phyloP scores from a whole-genome alignment of 768 basidiomycete species.

The Paxillus involutus region DNA sequence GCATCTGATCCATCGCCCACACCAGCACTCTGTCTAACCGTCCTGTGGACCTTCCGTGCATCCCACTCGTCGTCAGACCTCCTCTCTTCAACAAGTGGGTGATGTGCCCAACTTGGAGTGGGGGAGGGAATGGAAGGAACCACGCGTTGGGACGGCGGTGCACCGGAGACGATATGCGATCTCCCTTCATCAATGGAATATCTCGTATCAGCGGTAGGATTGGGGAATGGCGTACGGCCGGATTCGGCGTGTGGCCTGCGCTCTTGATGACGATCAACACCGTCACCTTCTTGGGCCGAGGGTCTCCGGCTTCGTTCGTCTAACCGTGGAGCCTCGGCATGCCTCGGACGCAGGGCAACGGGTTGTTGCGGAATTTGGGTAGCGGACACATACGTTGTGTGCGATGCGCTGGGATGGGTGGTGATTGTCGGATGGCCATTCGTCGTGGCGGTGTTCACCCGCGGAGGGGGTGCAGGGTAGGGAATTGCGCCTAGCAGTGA shows the following conservation, averaged over 20 bases:
- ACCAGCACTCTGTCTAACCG: slow-evolving; percentile 9
- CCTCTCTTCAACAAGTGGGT: slow-evolving; percentile 28
- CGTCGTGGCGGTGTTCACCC: slow-evolving; percentile 7
- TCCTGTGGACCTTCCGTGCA: not conserved
- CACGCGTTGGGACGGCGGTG: slow-evolving; percentile 31
- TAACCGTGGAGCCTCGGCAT: slow-evolving; percentile 17
- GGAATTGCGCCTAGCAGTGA: slow-evolving; percentile 20
- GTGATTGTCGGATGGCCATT: slow-evolving; percentile 13
- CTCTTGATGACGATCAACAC: slow-evolving; percentile 9
- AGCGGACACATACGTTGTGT: slow-evolving; percentile 13
- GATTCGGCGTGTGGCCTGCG: slow-evolving; percentile 12
- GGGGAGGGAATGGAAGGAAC: slow-evolving; percentile 21
- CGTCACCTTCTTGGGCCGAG: slow-evolving; percentile 14
- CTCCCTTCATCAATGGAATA: slow-evolving; percentile 14
- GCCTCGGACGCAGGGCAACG: slow-evolving; percentile 21
- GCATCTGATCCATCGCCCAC: not conserved
- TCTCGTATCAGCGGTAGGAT: slow-evolving; percentile 7
- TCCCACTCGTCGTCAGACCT: slow-evolving; percentile 32
- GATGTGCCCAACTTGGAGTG: slow-evolving; percentile 31
- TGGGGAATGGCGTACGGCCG: slow-evolving; percentile 4
- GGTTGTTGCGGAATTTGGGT: slow-evolving; percentile 14
- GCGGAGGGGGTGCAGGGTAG: slow-evolving; percentile 28
- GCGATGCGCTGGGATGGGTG: slow-evolving; percentile 9
- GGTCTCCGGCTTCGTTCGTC: slow-evolving; percentile 22
- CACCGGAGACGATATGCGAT: slow-evolving; percentile 33